A percentile compares a stretch with the other conserved stretches of the same genome.
Evolutionary conservation across 2,329 filamentous ascomycete species (phyloP).

Genomic region (Neurospora sp.): DNA sequence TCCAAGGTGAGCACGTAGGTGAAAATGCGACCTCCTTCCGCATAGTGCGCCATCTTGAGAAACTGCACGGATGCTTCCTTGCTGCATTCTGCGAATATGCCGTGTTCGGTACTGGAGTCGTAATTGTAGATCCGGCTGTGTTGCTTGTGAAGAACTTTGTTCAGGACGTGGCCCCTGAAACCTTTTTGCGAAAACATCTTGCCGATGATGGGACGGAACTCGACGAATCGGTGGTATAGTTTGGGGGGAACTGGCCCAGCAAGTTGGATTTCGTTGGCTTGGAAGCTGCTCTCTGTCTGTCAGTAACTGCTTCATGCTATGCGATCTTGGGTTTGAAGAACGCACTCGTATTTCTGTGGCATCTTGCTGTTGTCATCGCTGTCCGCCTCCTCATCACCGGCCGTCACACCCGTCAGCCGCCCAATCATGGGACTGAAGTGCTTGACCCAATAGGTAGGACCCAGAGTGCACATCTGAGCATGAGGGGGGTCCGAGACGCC

Average conservation of each 20-base stretch:
- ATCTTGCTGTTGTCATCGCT: constrained; percentile 41
- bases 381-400: constrained; percentile 40
- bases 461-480: constrained; percentile 68
- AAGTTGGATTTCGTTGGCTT: constrained; percentile 85
- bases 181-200: constrained; percentile 77
- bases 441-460: constrained; percentile 64
- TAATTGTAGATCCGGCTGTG: constrained; percentile 86
- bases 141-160: constrained; percentile 81
- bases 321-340: neutral
- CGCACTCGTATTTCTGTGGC: constrained; percentile 66
- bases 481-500: constrained; percentile 61
- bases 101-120: constrained; percentile 64
- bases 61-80: constrained; percentile 68
- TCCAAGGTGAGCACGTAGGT: constrained; percentile 90
- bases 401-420: constrained; percentile 62
- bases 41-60: constrained; percentile 76
- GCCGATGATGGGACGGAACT: constrained; percentile 83
- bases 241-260: constrained; percentile 68
- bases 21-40: constrained; percentile 76
- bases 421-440: constrained; percentile 88
- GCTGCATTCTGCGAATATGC: constrained; percentile 55
- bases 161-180: constrained; percentile 67
- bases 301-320: neutral
- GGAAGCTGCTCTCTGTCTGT: constrained; percentile 51
- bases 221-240: constrained; percentile 86